Conservation (phyloP, 2,329 filamentous ascomycete species). For the Talaromyces albobiverticillius region DNA sequence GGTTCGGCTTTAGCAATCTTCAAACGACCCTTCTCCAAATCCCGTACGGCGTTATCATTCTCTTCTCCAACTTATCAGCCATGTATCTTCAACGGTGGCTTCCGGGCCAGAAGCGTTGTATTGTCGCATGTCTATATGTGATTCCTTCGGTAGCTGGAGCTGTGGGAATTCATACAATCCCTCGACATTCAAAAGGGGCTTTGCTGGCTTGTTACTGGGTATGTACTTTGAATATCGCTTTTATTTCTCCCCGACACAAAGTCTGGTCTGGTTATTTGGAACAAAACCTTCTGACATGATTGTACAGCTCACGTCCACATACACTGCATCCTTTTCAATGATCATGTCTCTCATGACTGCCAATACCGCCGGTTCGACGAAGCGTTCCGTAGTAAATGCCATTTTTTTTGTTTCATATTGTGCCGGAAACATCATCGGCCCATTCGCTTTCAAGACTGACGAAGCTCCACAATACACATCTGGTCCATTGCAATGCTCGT, state of each 20-base stretch:
- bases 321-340: too few relatives aligned
- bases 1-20: too few relatives aligned
- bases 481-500: slow-evolving; percentile 14
- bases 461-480: slow-evolving; percentile 14
- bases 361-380: not conserved
- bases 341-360: not conserved
- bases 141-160: slow-evolving; percentile 14
- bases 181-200: slow-evolving; percentile 1
- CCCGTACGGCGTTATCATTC: too few relatives aligned
- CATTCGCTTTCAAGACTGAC: slow-evolving; percentile 9
- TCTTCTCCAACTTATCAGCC: slow-evolving; percentile 1
- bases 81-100: slow-evolving; percentile 17
- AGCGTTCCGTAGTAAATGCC: not conserved
- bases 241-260: too few relatives aligned
- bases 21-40: too few relatives aligned
- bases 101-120: slow-evolving; percentile 12
- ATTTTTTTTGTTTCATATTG: not conserved
- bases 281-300: too few relatives aligned
- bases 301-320: too few relatives aligned
- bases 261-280: too few relatives aligned
- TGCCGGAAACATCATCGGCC: slow-evolving; percentile 11
- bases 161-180: slow-evolving; percentile 14
- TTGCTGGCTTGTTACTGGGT: too few relatives aligned
- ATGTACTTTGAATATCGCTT: too few relatives aligned
- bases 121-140: slow-evolving; percentile 12